Conservation (phyloP, 2,329 filamentous ascomycete species). For the Emergomyces orientalis region DNA sequence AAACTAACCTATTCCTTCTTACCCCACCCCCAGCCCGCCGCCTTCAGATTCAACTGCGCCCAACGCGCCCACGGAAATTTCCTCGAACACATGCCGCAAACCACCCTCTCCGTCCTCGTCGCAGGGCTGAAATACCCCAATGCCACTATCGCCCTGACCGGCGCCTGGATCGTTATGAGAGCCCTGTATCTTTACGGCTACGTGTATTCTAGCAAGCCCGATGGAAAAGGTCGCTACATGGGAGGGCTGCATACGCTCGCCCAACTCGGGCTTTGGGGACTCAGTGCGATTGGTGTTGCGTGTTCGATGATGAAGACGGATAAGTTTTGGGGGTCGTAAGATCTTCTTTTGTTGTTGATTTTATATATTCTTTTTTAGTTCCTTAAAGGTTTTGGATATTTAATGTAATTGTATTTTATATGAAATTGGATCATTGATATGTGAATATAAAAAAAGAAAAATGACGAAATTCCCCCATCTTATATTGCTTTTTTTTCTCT, state of each 20-base stretch:
- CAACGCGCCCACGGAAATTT: constrained; percentile 52
- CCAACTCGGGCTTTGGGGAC: constrained; percentile 33
- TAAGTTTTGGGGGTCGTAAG: background rate
- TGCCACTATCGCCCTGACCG: constrained; percentile 38
- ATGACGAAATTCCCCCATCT: too few species aligned
- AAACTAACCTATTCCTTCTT: background rate
- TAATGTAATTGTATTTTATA: too few species aligned
- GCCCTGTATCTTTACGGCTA: constrained; percentile 43
- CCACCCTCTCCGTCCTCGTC: constrained; percentile 44
- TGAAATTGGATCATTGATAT: too few species aligned
- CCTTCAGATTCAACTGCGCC: constrained; percentile 44
- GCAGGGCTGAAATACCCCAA: constrained; percentile 47
- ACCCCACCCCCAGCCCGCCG: constrained; percentile 26
- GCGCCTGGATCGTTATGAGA: constrained; percentile 44
- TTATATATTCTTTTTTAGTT: too few species aligned
- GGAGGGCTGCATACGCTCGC: constrained; percentile 32
- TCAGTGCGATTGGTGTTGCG: constrained; percentile 27
- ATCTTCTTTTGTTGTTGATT: too few species aligned
- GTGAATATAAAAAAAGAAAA: too few species aligned
- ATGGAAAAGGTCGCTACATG: constrained; percentile 30
- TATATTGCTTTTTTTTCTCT: too few species aligned
- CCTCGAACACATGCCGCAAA: constrained; percentile 48
- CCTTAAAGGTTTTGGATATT: too few species aligned
- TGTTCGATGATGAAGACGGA: background rate
- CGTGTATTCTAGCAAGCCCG: constrained; percentile 31